phyloP scores from a whole-genome alignment of 164 flowering plant species.

The Berberis thunbergii region DNA sequence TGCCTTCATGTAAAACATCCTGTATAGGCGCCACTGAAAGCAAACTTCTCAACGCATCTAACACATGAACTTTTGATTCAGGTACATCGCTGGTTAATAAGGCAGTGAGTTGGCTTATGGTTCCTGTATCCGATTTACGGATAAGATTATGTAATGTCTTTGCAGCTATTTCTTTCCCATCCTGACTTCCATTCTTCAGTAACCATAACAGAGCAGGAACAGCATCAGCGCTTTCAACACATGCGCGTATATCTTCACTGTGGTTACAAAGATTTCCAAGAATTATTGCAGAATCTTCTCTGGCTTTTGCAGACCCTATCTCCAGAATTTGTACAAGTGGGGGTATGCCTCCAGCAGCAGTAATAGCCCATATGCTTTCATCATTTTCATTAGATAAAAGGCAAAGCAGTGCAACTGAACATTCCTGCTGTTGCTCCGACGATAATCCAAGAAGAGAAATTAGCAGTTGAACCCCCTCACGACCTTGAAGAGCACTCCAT shows the following conservation, averaged over 20 bases:
- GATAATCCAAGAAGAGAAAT: conserved; percentile 98
- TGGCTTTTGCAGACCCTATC: conserved; percentile 89
- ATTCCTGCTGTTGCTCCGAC: conserved; percentile 97
- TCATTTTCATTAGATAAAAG: conserved; percentile 88
- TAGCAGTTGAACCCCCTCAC: conserved; percentile 94
- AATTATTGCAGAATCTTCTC: conserved; percentile 91
- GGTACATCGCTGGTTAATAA: conserved; percentile 88
- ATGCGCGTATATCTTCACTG: conserved; percentile 97
- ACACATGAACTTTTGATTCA: conserved; percentile 84
- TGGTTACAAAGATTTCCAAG: conserved; percentile 95
- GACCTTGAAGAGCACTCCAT: conserved; percentile 95
- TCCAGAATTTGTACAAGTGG: conserved; percentile 98
- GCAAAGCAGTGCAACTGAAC: conserved; percentile 87
- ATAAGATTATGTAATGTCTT: conserved; percentile 88
- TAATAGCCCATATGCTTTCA: conserved; percentile 98
- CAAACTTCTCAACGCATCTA: conserved; percentile 88
- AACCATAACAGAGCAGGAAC: conserved; percentile 97
- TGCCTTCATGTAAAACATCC: conserved; percentile 82
- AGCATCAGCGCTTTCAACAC: conserved; percentile 99
- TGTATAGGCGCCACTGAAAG: conserved; percentile 72
- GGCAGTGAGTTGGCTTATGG: conserved; percentile 92
- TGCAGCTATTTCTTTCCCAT: conserved; percentile 93
- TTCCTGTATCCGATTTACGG: conserved; percentile 92
- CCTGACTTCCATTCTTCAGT: conserved; percentile 83
- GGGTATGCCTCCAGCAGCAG: conserved; percentile 99